phyloP scores from a whole-genome alignment of 176 grass and related monocot species.

The Ensete glaucum region DNA sequence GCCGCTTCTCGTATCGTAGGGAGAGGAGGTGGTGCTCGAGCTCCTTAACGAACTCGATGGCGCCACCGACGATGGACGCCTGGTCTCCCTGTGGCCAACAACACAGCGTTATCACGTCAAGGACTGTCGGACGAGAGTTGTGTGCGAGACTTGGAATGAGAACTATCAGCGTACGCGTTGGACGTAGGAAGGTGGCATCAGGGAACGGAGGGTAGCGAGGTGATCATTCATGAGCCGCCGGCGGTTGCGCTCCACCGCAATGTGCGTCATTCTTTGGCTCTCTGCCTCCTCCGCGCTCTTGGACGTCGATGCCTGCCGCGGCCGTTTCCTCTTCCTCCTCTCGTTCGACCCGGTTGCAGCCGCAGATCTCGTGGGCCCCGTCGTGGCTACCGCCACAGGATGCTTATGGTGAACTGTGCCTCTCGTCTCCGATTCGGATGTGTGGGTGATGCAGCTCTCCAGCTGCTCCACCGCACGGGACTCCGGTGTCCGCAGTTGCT shows the following conservation, averaged over 20 bases:
- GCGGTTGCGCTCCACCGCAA: slow-evolving; percentile 91
- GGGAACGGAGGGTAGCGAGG: slow-evolving; percentile 58
- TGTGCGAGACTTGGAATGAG: neutral
- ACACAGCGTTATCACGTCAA: neutral
- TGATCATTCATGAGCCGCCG: slow-evolving; percentile 95
- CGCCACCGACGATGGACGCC: slow-evolving; percentile 76
- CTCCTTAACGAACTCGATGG: slow-evolving; percentile 92
- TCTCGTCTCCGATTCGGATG: neutral
- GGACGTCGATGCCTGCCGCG: slow-evolving; percentile 27
- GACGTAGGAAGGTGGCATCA: slow-evolving; percentile 74
- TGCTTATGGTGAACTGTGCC: neutral
- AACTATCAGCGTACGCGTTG: slow-evolving; percentile 38
- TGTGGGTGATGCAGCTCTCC: slow-evolving; percentile 81
- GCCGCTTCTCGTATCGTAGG: slow-evolving; percentile 41
- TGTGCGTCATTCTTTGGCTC: slow-evolving; percentile 92
- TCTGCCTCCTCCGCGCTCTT: slow-evolving; percentile 78
- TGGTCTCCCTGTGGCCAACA: slow-evolving; percentile 62
- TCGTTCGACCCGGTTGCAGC: slow-evolving; percentile 2
- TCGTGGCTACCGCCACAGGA: neutral
- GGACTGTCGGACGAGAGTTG: no score
- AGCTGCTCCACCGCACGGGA: slow-evolving; percentile 43
- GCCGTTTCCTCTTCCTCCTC: slow-evolving; percentile 38
- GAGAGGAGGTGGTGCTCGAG: slow-evolving; percentile 82
- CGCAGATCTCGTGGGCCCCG: neutral
- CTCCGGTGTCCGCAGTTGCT: neutral